Conservation (phyloP, 2,329 filamentous ascomycete species). For the Saccharata proteae region DNA sequence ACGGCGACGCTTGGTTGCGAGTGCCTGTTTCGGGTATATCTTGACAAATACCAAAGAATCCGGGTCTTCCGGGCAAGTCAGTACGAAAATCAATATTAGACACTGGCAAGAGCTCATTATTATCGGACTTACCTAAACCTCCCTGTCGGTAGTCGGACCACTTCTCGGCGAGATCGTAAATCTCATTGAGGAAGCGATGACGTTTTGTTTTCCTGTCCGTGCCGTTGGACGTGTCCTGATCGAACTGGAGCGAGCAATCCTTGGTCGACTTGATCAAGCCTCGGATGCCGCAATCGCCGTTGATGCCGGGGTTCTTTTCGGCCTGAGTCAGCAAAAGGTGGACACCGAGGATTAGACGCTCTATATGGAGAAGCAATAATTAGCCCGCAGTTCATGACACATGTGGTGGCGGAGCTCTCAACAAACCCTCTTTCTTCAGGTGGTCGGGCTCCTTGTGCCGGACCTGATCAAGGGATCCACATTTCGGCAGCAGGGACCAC, state of each 20-base stretch:
- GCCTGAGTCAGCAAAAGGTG: constrained; percentile 7
- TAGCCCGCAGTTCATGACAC: not conserved
- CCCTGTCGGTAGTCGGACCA: constrained; percentile 6
- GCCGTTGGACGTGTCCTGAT: constrained; percentile 7
- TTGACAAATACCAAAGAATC: constrained; percentile 5
- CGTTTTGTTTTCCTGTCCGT: constrained; percentile 5
- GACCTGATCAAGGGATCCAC: constrained; percentile 25
- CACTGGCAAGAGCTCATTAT: not conserved
- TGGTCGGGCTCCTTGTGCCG: constrained; percentile 65
- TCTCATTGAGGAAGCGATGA: constrained; percentile 5
- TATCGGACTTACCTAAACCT: constrained; percentile 6
- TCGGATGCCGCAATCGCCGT: constrained; percentile 2
- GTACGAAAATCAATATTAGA: not conserved
- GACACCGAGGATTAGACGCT: constrained; percentile 8
- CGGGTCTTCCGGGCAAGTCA: no score
- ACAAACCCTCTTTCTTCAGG: constrained; percentile 54
- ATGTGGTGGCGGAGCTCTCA: not conserved
- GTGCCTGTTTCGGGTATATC: constrained; percentile 8
- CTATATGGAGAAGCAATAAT: constrained; percentile 2
- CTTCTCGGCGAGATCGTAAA: constrained; percentile 6
- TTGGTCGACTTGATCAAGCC: constrained; percentile 9
- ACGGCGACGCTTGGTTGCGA: constrained; percentile 4
- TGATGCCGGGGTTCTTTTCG: constrained; percentile 3
- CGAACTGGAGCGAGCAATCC: constrained; percentile 6
- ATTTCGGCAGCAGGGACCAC: constrained; percentile 5